Conservation (phyloP, 495 filamentous ascomycete species). For the Neurospora sp. region DNA sequence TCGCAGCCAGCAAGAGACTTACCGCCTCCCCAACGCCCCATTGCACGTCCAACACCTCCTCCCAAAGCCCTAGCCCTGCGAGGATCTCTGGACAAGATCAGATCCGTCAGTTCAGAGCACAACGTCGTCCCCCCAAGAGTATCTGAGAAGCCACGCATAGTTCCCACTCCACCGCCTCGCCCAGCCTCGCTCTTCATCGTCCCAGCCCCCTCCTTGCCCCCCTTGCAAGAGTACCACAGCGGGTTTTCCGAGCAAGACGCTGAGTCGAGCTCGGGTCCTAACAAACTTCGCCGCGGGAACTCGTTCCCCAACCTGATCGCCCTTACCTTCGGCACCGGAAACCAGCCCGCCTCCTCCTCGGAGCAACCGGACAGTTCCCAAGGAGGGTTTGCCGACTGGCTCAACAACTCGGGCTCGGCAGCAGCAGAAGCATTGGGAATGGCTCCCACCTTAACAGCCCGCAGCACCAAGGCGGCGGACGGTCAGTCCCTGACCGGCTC, state of each 20-base stretch:
- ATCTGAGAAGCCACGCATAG: slow-evolving; percentile 16
- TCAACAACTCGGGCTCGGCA: slow-evolving; percentile 16
- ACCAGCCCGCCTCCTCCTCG: slow-evolving; percentile 19
- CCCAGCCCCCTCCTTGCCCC: slow-evolving; percentile 12
- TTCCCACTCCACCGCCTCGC: slow-evolving; percentile 6
- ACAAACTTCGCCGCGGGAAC: slow-evolving; percentile 31
- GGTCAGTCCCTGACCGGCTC: neutral
- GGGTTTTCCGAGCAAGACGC: slow-evolving; percentile 23
- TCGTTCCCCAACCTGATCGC: slow-evolving; percentile 31
- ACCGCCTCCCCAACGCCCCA: neutral
- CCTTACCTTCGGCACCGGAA: slow-evolving; percentile 20
- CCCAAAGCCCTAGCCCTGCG: slow-evolving; percentile 10
- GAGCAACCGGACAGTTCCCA: slow-evolving; percentile 22
- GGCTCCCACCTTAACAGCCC: neutral
- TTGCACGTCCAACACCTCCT: neutral
- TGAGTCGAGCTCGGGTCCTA: slow-evolving; percentile 8
- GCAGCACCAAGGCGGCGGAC: neutral
- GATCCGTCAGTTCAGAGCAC: neutral
- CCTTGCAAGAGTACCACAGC: slow-evolving; percentile 27
- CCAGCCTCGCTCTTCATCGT: slow-evolving; percentile 9
- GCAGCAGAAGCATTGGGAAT: slow-evolving; percentile 3
- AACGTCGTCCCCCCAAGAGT: slow-evolving; percentile 8
- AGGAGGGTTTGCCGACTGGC: slow-evolving; percentile 24
- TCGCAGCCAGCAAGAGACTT: neutral
- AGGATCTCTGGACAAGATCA: slow-evolving; percentile 13